Base-by-base conservation (phyloP, 2,329 filamentous ascomycete genomes). In the Emericellopsis atlantica region DNA sequence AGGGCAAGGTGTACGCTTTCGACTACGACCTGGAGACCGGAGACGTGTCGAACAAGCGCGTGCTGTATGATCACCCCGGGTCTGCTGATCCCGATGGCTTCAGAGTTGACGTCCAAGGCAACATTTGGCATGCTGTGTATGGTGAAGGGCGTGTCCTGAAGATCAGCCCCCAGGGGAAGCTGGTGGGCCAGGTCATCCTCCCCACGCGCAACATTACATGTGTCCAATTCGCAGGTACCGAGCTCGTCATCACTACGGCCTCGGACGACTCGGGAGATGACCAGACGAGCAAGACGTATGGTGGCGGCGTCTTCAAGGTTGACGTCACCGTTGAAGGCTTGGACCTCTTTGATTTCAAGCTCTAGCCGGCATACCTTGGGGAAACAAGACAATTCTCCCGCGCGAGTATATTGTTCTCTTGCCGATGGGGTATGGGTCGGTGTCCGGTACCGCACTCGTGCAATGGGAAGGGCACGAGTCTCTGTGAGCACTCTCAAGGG, bases 101-200 rank as follows among this genome's bases (percentile, higher is more conserved):
- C 61, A 80, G 81, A 46, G 74, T 93, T 52, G 89, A 95, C 54
- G 74, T 72, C 35, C 77, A 93, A 41, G 88, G 87, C n/a, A 81
- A 83, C 63, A 70, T 95, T 52, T 95, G 90, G 89, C 80, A 84
- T 45, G 84, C 86, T 7, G 69, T 92, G n/a, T 92, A 86, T 55
- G 87, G 87, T 41, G 84, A 82, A 46, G 68, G 74, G 44, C 74
- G 77, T 45, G 84, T 95, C 21, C 64, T 94, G 48, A 77, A 83
- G 56, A 81, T 95, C 53, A 76, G 73, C 37, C 75, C 79, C 5
- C 59, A 72, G 39, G 87, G 86, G 3, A 65, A 79, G 51, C 61
- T 94, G 24, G 67, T 89, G 5, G 87, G 84, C 6, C 75, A 87
- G 62, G 70, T 95, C 47, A 70, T 66, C 42, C 65, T 93, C 48